phyloP scores from a whole-genome alignment of 1,284 basidiomycete species.

The Ceratorhiza oryzae-sativae region DNA sequence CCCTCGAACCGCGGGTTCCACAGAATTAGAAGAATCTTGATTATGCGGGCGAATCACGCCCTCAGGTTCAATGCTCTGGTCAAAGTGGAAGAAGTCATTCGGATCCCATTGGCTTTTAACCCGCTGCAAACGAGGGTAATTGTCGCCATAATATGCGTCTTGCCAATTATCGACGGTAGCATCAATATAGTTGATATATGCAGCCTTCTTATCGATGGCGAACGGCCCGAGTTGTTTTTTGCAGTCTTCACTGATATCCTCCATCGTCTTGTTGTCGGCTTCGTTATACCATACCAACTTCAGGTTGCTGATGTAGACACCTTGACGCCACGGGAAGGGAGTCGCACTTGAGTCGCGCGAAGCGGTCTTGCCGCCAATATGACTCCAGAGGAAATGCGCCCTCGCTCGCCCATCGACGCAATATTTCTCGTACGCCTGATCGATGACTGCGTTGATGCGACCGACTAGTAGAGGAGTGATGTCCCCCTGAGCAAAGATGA shows the following conservation, averaged over 20 bases:
- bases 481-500: slow-evolving; percentile 6
- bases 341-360: background rate
- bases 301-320: slow-evolving; percentile 16
- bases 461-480: background rate
- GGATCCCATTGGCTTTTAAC: slow-evolving; percentile 31
- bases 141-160: slow-evolving; percentile 3
- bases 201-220: background rate
- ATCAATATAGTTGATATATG: slow-evolving; percentile 31
- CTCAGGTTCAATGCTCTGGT: slow-evolving; percentile 1
- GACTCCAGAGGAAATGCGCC: slow-evolving; percentile 25
- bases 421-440: background rate
- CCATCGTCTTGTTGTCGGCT: no score
- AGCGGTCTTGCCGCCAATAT: slow-evolving; percentile 22
- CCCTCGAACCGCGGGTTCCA: no score
- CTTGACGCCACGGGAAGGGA: slow-evolving; percentile 21
- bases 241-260: background rate
- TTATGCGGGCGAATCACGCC: no score
- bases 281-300: slow-evolving; percentile 1
- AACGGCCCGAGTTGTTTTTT: background rate
- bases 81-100: slow-evolving; percentile 16
- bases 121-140: background rate
- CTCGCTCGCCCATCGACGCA: background rate
- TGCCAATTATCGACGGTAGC: slow-evolving; percentile 16
- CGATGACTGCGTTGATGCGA: background rate
- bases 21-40: no score